Evolutionary conservation across 1,284 basidiomycete species (phyloP).

Genomic region (Apiotrichum sp.): DNA sequence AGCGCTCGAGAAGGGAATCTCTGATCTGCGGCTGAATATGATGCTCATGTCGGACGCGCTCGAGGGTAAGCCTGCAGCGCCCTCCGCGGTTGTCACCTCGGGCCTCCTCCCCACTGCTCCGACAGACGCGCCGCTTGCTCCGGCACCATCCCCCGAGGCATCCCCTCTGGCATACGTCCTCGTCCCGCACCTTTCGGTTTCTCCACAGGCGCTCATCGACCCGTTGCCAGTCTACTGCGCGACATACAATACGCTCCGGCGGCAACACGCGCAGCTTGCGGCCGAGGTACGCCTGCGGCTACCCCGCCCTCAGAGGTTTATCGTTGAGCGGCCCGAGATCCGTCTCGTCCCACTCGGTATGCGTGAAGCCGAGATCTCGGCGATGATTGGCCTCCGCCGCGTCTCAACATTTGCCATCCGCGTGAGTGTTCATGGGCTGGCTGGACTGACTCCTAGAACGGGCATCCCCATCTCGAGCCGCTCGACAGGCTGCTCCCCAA

Average conservation of each 20-base stretch:
- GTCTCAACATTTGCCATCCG: constrained; percentile 62
- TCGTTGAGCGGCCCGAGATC: constrained; percentile 9
- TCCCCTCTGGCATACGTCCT: constrained; percentile 28
- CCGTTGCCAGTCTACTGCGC: constrained; percentile 39
- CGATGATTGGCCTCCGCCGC: constrained; percentile 60
- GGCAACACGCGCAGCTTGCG: constrained; percentile 29
- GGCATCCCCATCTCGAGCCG: constrained; percentile 25
- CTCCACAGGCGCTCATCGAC: constrained; percentile 32
- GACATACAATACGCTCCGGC: constrained; percentile 40
- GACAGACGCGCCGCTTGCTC: background rate
- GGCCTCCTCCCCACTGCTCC: constrained; percentile 30
- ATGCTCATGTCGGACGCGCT: constrained; percentile 37
- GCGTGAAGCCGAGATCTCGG: constrained; percentile 62
- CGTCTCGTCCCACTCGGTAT: constrained; percentile 65
- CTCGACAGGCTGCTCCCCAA: constrained; percentile 30
- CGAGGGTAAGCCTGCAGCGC: constrained; percentile 13
- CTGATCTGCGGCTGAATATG: constrained; percentile 32
- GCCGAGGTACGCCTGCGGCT: constrained; percentile 10
- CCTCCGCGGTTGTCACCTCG: background rate
- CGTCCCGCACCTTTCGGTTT: constrained; percentile 35
- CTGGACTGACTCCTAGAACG: constrained; percentile 11
- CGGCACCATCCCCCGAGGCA: background rate
- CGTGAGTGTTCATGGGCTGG: constrained; percentile 44
- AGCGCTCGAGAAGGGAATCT: constrained; percentile 59
- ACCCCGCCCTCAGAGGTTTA: background rate